These are phyloP conservation scores for Chlamydomonas sp. DNA, from an alignment of 139 green algal species.

Conservation along the genomic window DNA sequence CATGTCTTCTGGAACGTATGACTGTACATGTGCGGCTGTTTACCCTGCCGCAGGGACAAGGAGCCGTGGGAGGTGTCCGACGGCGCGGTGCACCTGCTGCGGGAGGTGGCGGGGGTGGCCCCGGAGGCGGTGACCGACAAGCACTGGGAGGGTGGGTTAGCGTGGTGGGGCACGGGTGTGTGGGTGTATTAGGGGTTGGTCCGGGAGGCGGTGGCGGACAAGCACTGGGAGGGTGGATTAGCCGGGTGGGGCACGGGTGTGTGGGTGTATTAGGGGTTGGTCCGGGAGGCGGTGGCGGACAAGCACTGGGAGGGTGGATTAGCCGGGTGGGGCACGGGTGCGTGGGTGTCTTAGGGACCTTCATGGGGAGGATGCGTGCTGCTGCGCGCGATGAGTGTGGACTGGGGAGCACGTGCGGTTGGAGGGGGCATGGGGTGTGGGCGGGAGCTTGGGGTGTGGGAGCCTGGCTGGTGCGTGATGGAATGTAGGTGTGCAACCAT, in stretches of 20 bases:
- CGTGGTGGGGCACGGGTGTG: neutral
- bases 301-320: slow-evolving; percentile 9
- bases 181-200: neutral
- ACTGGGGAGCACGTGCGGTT: neutral
- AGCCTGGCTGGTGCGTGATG: too few relatives aligned
- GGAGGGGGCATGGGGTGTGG: too few relatives aligned
- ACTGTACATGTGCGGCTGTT: neutral
- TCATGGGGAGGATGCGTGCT: neutral
- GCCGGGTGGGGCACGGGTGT: neutral
- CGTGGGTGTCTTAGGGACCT: neutral
- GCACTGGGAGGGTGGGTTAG: slow-evolving; percentile 9
- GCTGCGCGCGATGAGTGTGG: neutral
- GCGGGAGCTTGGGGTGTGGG: too few relatives aligned
- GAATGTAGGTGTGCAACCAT: too few relatives aligned
- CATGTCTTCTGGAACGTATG: neutral
- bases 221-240: slow-evolving; percentile 8
- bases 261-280: neutral
- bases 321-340: neutral
- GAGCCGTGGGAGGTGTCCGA: slow-evolving; percentile 94
- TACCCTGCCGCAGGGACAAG: slow-evolving; percentile 54
- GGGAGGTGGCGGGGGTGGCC: slow-evolving; percentile 67
- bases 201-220: neutral
- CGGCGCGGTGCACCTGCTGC: slow-evolving; percentile 85
- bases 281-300: neutral
- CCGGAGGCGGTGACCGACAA: slow-evolving; percentile 35